A percentile compares a stretch with the other conserved stretches of the same genome.
Conservation (phyloP, 371 early-diverging fungal genomes). For the Mortierella sp. region DNA sequence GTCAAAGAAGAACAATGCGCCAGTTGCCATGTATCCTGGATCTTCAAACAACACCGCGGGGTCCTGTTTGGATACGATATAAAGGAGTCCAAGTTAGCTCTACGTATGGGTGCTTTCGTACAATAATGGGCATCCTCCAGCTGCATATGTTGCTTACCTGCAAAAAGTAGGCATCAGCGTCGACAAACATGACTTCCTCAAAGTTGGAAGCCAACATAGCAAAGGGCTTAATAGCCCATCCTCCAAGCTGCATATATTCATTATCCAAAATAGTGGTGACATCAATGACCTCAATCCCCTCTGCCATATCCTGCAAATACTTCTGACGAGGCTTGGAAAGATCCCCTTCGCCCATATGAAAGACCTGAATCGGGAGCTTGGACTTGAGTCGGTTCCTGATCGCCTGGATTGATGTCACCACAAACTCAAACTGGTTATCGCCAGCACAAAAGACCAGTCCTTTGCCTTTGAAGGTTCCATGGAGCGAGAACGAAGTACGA, state of each 20-base stretch:
- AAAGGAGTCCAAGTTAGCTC: background rate
- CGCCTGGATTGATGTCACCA: constrained; percentile 68
- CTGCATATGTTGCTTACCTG: constrained; percentile 41
- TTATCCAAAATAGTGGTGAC: constrained; percentile 68
- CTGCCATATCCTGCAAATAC: constrained; percentile 61
- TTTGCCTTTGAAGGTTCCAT: constrained; percentile 55
- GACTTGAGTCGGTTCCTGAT: constrained; percentile 72
- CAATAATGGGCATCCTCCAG: background rate
- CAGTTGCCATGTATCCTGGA: constrained; percentile 68
- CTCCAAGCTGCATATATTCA: constrained; percentile 65
- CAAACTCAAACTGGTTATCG: constrained; percentile 74
- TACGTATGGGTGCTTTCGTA: background rate
- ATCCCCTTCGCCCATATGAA: constrained; percentile 74
- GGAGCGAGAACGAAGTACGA: constrained; percentile 45
- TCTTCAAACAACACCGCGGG: constrained; percentile 74
- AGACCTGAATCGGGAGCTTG: constrained; percentile 80
- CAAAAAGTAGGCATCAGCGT: constrained; percentile 84
- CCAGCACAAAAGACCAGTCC: constrained; percentile 85
- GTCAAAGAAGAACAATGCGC: constrained; percentile 79
- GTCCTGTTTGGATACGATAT: constrained; percentile 24
- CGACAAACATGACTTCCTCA: constrained; percentile 79
- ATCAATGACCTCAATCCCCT: constrained; percentile 65
- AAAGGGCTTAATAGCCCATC: constrained; percentile 79
- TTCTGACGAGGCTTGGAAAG: constrained; percentile 60
- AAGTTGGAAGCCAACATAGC: constrained; percentile 79